Evolutionary conservation across 345 rosid species (phyloP).

Genomic region (Eucalyptus pauciflora): DNA sequence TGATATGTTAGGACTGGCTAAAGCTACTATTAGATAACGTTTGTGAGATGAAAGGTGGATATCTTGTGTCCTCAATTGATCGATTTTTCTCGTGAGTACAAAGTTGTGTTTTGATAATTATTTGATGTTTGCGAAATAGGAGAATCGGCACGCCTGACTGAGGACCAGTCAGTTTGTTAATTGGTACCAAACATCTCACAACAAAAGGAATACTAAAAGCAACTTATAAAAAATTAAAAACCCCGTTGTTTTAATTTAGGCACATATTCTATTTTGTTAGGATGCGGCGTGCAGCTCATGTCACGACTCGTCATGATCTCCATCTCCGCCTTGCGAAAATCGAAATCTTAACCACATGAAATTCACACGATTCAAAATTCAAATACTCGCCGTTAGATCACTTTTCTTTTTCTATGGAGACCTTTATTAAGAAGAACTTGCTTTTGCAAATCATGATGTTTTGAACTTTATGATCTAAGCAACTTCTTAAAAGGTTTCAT

Average conservation of each 20-base stretch:
- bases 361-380: background rate
- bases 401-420: background rate
- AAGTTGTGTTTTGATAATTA: background rate
- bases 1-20: background rate
- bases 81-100: background rate
- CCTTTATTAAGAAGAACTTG: background rate
- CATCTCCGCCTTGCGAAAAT: background rate
- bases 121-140: background rate
- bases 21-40: background rate
- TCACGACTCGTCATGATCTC: background rate
- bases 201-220: background rate
- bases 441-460: background rate
- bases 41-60: background rate
- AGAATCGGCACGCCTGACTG: background rate
- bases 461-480: background rate
- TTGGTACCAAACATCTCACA: background rate
- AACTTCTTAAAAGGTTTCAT: no score
- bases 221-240: background rate
- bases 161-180: background rate
- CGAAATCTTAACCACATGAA: background rate
- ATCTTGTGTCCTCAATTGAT: background rate
- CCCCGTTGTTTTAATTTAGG: background rate
- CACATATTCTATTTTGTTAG: background rate
- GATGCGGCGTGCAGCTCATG: background rate
- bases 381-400: rapidly evolving